Percentiles rank a stretch among this genome's conserved stretches.
Evolutionary conservation across 2,329 filamentous ascomycete species (phyloP).

Genomic region (Curvularia hawaiiensis): DNA sequence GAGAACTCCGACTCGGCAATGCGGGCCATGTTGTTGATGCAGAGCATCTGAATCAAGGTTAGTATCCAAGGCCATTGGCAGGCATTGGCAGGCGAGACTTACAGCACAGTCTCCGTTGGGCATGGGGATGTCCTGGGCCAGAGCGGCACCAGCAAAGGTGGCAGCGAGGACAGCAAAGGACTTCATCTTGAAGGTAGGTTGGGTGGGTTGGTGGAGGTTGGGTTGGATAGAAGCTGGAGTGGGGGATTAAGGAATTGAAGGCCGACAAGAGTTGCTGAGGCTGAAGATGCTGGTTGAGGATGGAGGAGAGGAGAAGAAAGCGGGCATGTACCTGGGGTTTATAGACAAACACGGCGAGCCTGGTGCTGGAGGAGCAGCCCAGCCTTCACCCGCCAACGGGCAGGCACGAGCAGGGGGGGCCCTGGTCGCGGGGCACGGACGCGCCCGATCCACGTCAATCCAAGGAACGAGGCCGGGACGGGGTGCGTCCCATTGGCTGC

Average conservation of each 20-base stretch:
- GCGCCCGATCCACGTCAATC: conserved; percentile 22
- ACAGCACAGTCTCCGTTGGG: conserved; percentile 40
- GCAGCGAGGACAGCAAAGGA: conserved; percentile 46
- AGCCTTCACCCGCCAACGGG: conserved; percentile 15
- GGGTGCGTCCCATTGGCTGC: conserved; percentile 22
- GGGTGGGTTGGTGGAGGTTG: conserved; percentile 20
- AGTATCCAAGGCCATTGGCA: conserved; percentile 12
- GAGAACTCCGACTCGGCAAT: conserved; percentile 48
- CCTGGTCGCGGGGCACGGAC: conserved; percentile 12
- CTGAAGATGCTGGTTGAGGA: conserved; percentile 22
- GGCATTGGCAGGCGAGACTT: conserved; percentile 24
- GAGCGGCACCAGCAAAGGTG: conserved; percentile 38
- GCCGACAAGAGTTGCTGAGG: conserved; percentile 15
- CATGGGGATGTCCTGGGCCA: conserved; percentile 39
- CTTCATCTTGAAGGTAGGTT: conserved; percentile 42
- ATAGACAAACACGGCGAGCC: conserved; percentile 20
- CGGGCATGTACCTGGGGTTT: conserved; percentile 16
- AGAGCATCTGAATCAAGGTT: conserved; percentile 41
- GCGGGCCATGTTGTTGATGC: conserved; percentile 54
- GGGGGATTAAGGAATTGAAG: conserved; percentile 19
- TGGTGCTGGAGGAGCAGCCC: conserved; percentile 20
- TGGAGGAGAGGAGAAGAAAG: not conserved
- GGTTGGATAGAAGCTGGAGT: conserved; percentile 24
- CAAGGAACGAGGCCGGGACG: conserved; percentile 18
- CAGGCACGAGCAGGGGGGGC: conserved; percentile 17